Base-by-base conservation (phyloP, 2,329 filamentous ascomycete genomes). In the Cercospora berteroae region DNA sequence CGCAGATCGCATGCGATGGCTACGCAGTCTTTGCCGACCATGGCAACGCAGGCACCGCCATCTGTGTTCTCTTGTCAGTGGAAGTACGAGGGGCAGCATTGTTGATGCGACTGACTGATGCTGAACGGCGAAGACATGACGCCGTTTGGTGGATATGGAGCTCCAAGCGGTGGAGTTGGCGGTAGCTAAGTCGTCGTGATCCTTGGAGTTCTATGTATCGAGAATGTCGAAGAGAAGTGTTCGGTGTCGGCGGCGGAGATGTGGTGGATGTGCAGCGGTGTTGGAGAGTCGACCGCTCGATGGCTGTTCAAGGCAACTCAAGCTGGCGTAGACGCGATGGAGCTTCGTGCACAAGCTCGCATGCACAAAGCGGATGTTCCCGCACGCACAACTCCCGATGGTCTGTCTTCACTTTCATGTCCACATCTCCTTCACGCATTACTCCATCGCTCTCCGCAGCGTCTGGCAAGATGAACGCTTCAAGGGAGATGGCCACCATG, bases 11-110 rank as follows among this genome's bases (percentile, higher is more conserved):
- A 99, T 80, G 95, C 95, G 80, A 99, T 98, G 82, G 95, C 95
- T 69, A 99, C 95, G 82, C 95, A 99, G 89, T 98, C 94, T 84
- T 99, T 98, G 85, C 95, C 95, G 73, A 97, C 94, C 95, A 98
- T 98, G 82, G 94, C 94, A 74, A 98, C 93, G 83, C 91, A 94
- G 84, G 94, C 94, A 81, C 94, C 94, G 84, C 94, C 94, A 81
- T 90, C 87, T 89, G 72, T 42, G 10, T 18, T 25, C 33, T 42
- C 23, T 16, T 63, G 50, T 71, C 59, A 71, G 70, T 39, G 44
- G 5, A 66, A 48, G 29, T 52, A 63, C 29, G 16, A 57, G 13
- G 36, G 33, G 5, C 25, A 52, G 27, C 48, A 29, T 56, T 25
- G 18, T 52, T 61, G 59, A 58, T 66, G 63, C 74, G 62, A 74